Evolutionary conservation across 1,284 basidiomycete genomes (phyloP).

Genomic region (Inonotus obliquus): DNA sequence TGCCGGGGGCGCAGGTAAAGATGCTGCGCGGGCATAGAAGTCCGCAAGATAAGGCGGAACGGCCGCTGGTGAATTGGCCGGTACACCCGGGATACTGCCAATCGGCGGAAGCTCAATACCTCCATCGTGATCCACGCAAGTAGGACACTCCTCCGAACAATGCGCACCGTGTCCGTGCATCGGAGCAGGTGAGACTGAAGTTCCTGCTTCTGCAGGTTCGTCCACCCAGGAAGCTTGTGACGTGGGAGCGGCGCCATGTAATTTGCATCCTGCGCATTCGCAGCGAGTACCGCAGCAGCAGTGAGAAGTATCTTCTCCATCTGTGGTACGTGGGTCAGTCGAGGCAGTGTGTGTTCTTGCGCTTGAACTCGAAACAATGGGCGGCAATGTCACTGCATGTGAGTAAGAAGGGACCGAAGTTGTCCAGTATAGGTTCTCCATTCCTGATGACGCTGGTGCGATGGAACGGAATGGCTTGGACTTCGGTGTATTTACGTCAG

Average conservation of each 20-base stretch:
- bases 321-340: constrained; percentile 14
- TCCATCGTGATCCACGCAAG: constrained; percentile 53
- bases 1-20: constrained; percentile 49
- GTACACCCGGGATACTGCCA: constrained; percentile 18
- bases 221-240: constrained; percentile 9
- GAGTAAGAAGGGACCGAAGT: not conserved
- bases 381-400: not conserved
- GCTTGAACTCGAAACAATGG: not conserved
- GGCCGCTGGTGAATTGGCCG: constrained; percentile 9
- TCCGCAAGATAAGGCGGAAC: constrained; percentile 41
- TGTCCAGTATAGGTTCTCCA: not conserved
- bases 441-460: not conserved
- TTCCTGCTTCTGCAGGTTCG: not conserved
- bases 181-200: not conserved
- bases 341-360: constrained; percentile 14
- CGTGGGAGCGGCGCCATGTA: constrained; percentile 50
- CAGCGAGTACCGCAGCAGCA: constrained; percentile 69
- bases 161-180: not conserved
- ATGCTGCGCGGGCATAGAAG: constrained; percentile 60
- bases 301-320: constrained; percentile 48
- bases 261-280: constrained; percentile 66
- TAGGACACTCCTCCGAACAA: constrained; percentile 56
- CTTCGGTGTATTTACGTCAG: not conserved
- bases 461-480: not conserved
- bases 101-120: constrained; percentile 38